Base-by-base conservation (phyloP, 495 filamentous ascomycete species). In the Copromyces sp. region DNA sequence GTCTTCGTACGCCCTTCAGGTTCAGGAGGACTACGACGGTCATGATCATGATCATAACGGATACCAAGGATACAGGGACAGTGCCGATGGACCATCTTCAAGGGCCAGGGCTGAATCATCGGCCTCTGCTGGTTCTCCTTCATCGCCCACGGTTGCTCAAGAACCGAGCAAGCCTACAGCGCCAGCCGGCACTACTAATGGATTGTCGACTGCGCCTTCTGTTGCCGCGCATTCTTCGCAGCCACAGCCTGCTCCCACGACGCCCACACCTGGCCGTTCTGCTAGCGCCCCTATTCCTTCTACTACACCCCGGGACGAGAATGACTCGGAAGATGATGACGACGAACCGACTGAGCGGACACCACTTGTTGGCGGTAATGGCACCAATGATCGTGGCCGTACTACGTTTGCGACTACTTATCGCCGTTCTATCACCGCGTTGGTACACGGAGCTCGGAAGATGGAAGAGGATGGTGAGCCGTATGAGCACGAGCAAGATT, bases 401-500 rank as follows among this genome's bases (percentile, higher is more conserved):
- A 90, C 90, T 17, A 93, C 91, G 2, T 97, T 97, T 81, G 91
- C 91, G 68, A 91, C 82, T 84, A 91, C 79, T 80, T 89, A 82
- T 77, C 83, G 80, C 61, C 82, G 79, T 73, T 85, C 77, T 78
- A 84, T 80, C 79, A 85, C 75, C 72, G 77, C 82, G n/a, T 41
- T 82, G 40, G 79, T 81, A 14, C 79, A 77, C 68, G 77, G 77
- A 9, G 77, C 80, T 45, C 79, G 74, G 71, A 76, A 78, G 39
- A 68, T 73, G 37, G 75, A 79, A 12, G 70, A 71, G 39, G 71
- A 74, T 2, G 75, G 76, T 38, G 80, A 38, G 75, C 85, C 92
- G 6, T 97, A 91, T 74, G 88, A 87, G n/a, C 82, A 87, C 65
- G 95, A 99, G 77, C 95, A 99, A 78, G 77, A 86, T 4, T 98